Base-by-base conservation (phyloP, 2,329 filamentous ascomycete genomes). In the Fusarium virguliforme region DNA sequence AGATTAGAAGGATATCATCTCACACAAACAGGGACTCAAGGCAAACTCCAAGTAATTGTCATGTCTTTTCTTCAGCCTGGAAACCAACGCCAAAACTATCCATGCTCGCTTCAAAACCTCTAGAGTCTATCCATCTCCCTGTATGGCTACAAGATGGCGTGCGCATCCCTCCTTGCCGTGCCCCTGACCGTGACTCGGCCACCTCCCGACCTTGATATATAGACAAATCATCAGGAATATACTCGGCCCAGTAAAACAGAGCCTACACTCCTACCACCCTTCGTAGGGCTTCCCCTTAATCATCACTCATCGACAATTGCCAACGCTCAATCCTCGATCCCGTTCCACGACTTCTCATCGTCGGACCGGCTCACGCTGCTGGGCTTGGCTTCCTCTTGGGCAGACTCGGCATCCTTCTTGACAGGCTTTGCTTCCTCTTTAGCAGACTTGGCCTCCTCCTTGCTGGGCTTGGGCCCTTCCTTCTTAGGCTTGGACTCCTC, bases 301-400 rank as follows among this genome's bases (percentile, higher is more conserved):
- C 32, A 9, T 9, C 13, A 1, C 28, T 38, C 24, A 30, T 22
- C 9, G 28, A 24, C 35, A 41, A 8, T 41, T 41, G 34, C 26
- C 41, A 38, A 13, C 3, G 15, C 8, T 77, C 72, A 83, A 67
- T 83, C 80, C 24, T 81, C 75, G 60, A 83, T 83, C 5, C 81
- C 82, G 59, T 83, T 82, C 81, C 82, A 83, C 8, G 82, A 82
- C 68, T 81, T 82, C 64, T 83, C 81, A 50, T 81, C 80, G n/a
- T 83, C 81, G 13, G 77, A 78, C 13, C 71, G 72, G n/a, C 62
- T 62, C 26, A 68, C 56, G 55, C 50, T 68, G 41, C 56, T 61
- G 15, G 66, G 57, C 50, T 67, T 72, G 13, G 50, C 38, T 32
- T 68, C 67, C 35, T 68, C 28, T 30, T 30, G 5, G 8, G 28